A percentile compares a stretch with the other conserved stretches of the same genome.
These are phyloP conservation scores for Dichotomocladium elegans DNA, from an alignment of 371 early-diverging fungal genomes.

Conservation along the genomic window DNA sequence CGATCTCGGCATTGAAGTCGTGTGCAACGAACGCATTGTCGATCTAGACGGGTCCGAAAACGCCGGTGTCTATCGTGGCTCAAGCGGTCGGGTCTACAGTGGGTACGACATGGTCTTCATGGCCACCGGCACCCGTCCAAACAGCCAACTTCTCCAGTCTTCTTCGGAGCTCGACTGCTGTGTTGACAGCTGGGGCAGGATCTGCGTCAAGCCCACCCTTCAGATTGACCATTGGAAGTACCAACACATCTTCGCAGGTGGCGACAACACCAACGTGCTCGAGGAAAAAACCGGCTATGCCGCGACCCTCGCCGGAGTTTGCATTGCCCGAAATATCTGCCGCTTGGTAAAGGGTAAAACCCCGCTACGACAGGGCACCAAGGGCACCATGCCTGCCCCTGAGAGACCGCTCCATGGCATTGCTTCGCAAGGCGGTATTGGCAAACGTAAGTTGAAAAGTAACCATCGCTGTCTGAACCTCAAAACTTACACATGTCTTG, in stretches of 20 bases:
- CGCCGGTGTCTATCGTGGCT: slow-evolving; percentile 19
- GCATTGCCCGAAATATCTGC: slow-evolving; percentile 48
- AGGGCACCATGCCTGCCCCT: slow-evolving; percentile 34
- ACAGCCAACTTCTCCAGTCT: slow-evolving; percentile 21
- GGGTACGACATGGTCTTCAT: slow-evolving; percentile 34
- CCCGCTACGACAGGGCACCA: slow-evolving; percentile 36
- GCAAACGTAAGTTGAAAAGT: slow-evolving; percentile 44
- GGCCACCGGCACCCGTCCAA: slow-evolving; percentile 40
- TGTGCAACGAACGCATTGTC: slow-evolving; percentile 56
- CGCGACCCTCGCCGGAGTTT: slow-evolving; percentile 51
- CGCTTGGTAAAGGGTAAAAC: slow-evolving; percentile 41
- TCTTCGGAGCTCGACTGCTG: slow-evolving; percentile 17
- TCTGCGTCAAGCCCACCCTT: slow-evolving; percentile 56
- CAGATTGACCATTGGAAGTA: slow-evolving; percentile 59
- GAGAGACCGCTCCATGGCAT: slow-evolving; percentile 36
- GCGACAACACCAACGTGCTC: slow-evolving; percentile 58
- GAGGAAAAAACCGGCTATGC: slow-evolving; percentile 64
- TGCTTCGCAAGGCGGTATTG: slow-evolving; percentile 39
- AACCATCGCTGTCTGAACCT: too few species aligned
- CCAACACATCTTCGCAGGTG: slow-evolving; percentile 63
- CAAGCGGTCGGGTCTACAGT: slow-evolving; percentile 5
- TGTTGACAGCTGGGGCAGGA: slow-evolving; percentile 30
- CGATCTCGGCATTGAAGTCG: slow-evolving; percentile 57
- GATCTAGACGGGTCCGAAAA: slow-evolving; percentile 19
- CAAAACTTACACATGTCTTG: too few species aligned